A percentile compares a stretch with the other conserved stretches of the same genome.
Conservation (phyloP, 1,284 basidiomycete genomes). For the Stygiomarasmius scandens region DNA sequence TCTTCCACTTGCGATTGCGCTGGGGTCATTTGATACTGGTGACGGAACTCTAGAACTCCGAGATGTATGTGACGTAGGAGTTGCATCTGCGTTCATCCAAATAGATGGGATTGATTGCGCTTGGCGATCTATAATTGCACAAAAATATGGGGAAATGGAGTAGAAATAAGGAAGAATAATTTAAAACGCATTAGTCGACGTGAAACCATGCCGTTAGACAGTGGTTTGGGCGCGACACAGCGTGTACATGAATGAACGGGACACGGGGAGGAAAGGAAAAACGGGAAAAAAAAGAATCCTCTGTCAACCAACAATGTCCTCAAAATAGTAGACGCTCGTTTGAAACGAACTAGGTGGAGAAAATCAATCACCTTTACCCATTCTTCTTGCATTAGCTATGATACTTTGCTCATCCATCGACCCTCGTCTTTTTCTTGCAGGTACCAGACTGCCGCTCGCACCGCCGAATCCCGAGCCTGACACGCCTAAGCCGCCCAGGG, state of each 20-base stretch:
- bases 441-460: too few species aligned
- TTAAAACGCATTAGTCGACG: too few species aligned
- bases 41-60: not conserved
- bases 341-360: not conserved
- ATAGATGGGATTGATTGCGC: conserved; percentile 39
- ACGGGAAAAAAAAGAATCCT: not conserved
- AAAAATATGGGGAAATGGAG: not conserved
- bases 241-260: too few species aligned
- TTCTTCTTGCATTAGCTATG: not conserved
- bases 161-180: not conserved
- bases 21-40: not conserved
- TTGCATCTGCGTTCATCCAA: conserved; percentile 40
- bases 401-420: not conserved
- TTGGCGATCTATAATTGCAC: not conserved
- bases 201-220: too few species aligned
- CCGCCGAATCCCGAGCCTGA: conserved; percentile 15
- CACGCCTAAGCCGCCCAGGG: conserved; percentile 1
- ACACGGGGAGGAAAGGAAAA: not conserved
- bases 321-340: not conserved
- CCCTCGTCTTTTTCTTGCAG: not conserved
- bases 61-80: not conserved
- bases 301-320: not conserved
- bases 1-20: not conserved
- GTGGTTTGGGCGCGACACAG: too few species aligned
- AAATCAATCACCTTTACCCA: not conserved